Percentiles rank a stretch among this genome's conserved stretches.
phyloP scores from a whole-genome alignment of 2,329 filamentous ascomycete genomes.

The Neoarthrinium moseri region DNA sequence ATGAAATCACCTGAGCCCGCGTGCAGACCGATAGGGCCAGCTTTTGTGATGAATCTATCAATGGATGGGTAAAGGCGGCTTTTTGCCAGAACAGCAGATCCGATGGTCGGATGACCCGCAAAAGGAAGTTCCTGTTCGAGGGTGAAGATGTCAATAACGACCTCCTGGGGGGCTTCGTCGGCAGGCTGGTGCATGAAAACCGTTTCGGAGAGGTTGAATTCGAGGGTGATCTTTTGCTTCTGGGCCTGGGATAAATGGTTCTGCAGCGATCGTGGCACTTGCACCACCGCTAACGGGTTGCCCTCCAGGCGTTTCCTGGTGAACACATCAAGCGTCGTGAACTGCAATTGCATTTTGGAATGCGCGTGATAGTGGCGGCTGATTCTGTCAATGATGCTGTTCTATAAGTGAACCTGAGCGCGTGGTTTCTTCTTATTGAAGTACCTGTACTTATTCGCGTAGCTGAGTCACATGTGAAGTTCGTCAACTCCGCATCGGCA shows the following conservation, averaged over 20 bases:
- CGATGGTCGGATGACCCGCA: slow-evolving; percentile 63
- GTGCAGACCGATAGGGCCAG: slow-evolving; percentile 46
- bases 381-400: too few species aligned
- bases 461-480: too few species aligned
- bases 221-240: slow-evolving; percentile 58
- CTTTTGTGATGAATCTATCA: slow-evolving; percentile 51
- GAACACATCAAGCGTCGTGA: slow-evolving; percentile 59
- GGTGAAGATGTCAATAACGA: slow-evolving; percentile 60
- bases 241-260: slow-evolving; percentile 43
- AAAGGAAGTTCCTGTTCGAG: slow-evolving; percentile 55
- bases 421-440: too few species aligned
- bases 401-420: too few species aligned
- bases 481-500: too few species aligned
- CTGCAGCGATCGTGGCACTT: slow-evolving; percentile 41
- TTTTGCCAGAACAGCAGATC: slow-evolving; percentile 50
- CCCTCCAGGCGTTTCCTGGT: slow-evolving; percentile 49
- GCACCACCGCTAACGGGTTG: slow-evolving; percentile 61
- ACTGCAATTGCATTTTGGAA: slow-evolving; percentile 37
- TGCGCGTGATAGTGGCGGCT: too few species aligned
- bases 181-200: slow-evolving; percentile 56
- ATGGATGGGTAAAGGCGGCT: slow-evolving; percentile 31
- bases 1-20: slow-evolving; percentile 31
- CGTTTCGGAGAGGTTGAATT: slow-evolving; percentile 66
- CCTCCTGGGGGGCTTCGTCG: slow-evolving; percentile 25
- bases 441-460: too few species aligned